phyloP scores from a whole-genome alignment of 169 alveolate species.

The Plasmodium knowlesi region DNA sequence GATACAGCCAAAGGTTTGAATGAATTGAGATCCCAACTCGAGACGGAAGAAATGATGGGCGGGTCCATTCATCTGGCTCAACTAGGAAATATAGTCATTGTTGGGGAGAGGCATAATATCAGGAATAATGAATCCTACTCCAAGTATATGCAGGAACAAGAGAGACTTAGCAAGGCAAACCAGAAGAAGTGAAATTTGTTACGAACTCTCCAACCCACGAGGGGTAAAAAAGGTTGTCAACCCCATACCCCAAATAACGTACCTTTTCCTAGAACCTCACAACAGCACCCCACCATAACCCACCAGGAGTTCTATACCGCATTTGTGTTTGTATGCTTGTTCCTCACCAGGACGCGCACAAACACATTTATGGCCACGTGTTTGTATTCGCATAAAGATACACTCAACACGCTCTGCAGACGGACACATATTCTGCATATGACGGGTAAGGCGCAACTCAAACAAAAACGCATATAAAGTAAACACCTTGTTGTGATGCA shows the following conservation, averaged over 20 bases:
- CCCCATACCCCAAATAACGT: background rate
- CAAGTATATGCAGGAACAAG: slow-evolving; percentile 86
- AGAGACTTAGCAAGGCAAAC: slow-evolving; percentile 69
- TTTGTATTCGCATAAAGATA: background rate
- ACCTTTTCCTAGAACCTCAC: background rate
- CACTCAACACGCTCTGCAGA: slow-evolving; percentile 1
- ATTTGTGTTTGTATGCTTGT: background rate
- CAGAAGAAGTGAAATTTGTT: slow-evolving; percentile 64
- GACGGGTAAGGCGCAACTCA: background rate
- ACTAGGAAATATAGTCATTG: slow-evolving; percentile 91
- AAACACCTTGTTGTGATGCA: background rate
- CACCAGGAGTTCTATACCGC: background rate
- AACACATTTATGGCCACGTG: background rate
- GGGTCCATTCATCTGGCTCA: slow-evolving; percentile 93
- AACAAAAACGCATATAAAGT: background rate
- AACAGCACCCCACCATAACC: background rate
- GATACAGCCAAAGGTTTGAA: slow-evolving; percentile 92
- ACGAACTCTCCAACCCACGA: background rate
- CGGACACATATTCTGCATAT: background rate
- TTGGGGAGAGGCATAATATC: slow-evolving; percentile 90
- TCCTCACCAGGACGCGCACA: background rate
- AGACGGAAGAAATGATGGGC: slow-evolving; percentile 91
- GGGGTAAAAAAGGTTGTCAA: too few relatives aligned
- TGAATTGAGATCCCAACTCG: slow-evolving; percentile 90
- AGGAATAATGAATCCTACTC: slow-evolving; percentile 87